phyloP scores from a whole-genome alignment of 306 rosid genomes.

The Macrotyloma uniflorum region DNA sequence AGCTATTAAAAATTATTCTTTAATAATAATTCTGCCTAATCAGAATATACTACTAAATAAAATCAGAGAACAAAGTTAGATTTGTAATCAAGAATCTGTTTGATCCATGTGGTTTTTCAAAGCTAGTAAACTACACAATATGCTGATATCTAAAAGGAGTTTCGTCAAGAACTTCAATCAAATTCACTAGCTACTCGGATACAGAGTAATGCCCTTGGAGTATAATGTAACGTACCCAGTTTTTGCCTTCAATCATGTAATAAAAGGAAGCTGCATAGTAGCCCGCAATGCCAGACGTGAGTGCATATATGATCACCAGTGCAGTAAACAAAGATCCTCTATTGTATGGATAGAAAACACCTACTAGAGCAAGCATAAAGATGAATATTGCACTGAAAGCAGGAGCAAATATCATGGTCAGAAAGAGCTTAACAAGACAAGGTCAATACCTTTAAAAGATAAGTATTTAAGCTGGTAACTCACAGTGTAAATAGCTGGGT shows the following conservation, averaged over 20 bases:
- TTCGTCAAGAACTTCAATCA: not conserved
- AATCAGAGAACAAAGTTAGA: not conserved
- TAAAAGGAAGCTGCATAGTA: constrained; percentile 58
- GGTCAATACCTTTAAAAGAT: not conserved
- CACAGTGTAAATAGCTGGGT: constrained; percentile 55
- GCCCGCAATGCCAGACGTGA: constrained; percentile 56
- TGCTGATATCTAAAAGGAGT: not conserved
- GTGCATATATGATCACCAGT: constrained; percentile 49
- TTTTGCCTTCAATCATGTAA: constrained; percentile 56
- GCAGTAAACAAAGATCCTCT: constrained; percentile 62
- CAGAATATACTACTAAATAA: not conserved
- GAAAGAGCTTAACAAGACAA: constrained; percentile 23
- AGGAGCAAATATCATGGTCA: constrained; percentile 25
- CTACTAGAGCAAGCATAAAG: constrained; percentile 58
- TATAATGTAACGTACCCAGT: constrained; percentile 47
- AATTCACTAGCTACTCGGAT: constrained; percentile 1
- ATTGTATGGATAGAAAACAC: constrained; percentile 60
- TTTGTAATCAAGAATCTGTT: constrained; percentile 12
- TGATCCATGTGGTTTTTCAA: constrained; percentile 15
- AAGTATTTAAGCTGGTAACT: constrained; percentile 37
- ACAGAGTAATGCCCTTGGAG: constrained; percentile 1
- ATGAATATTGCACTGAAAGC: constrained; percentile 54
- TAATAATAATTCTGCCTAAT: not conserved
- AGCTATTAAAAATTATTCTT: not conserved
- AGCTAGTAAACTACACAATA: not conserved